These are phyloP conservation scores for Tuber brumale DNA, from an alignment of 495 filamentous ascomycete genomes.

Conservation along the genomic window DNA sequence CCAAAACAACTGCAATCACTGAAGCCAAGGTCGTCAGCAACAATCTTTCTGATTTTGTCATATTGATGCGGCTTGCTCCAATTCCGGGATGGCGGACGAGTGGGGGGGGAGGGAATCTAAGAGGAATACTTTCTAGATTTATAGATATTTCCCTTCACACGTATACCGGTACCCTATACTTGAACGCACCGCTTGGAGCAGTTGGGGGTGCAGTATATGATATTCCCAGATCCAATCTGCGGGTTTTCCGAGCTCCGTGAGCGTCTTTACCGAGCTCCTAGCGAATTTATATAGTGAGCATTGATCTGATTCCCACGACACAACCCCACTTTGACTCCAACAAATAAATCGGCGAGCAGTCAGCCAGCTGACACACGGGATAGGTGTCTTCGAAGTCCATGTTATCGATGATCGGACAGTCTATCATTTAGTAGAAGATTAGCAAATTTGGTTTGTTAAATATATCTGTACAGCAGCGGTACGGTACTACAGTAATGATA, in stretches of 20 bases:
- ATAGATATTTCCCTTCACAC: background rate
- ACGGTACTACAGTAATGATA: background rate
- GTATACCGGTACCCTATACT: background rate
- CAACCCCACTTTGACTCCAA: background rate
- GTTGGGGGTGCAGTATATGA: background rate
- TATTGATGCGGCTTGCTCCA: background rate
- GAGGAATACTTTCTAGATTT: background rate
- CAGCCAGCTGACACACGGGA: background rate
- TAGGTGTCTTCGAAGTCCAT: background rate
- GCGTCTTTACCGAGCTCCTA: background rate
- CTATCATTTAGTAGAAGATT: background rate
- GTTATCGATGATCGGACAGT: background rate
- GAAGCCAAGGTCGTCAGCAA: slow-evolving; percentile 60
- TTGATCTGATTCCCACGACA: background rate
- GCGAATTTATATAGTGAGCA: background rate
- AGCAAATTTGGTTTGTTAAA: background rate
- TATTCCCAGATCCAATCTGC: background rate
- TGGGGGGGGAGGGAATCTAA: background rate
- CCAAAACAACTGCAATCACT: slow-evolving; percentile 58
- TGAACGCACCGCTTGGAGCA: background rate
- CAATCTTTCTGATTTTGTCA: slow-evolving; percentile 38
- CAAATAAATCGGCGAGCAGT: background rate
- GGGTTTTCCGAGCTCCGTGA: background rate
- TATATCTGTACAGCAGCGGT: background rate
- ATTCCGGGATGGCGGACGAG: background rate